phyloP scores from a whole-genome alignment of 2,329 filamentous ascomycete species.

The Akanthomyces uredinophilus region DNA sequence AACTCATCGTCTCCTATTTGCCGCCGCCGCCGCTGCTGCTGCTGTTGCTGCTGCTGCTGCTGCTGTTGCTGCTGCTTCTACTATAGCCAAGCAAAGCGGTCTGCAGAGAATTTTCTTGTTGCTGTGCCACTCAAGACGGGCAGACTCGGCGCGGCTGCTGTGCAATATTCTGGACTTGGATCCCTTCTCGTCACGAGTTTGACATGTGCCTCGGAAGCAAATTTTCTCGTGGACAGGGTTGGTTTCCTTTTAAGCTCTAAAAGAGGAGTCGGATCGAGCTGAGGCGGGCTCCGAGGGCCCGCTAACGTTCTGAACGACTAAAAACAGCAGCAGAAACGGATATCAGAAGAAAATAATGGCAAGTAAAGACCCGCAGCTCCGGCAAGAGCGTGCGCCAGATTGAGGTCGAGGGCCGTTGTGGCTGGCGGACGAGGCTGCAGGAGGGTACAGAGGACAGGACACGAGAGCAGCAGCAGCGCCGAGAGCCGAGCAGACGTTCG shows the following conservation, averaged over 20 bases:
- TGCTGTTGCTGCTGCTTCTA: no score
- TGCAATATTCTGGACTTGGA: neutral
- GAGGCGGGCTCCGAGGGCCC: neutral
- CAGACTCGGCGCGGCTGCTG: neutral
- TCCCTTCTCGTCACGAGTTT: neutral
- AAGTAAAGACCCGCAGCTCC: neutral
- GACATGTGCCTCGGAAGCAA: conserved; percentile 1
- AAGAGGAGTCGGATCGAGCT: neutral
- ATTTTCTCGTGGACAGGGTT: neutral
- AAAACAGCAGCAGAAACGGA: neutral
- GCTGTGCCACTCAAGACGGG: neutral
- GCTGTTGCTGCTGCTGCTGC: no score
- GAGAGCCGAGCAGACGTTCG: neutral
- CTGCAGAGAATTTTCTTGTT: neutral
- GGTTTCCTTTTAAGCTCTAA: neutral
- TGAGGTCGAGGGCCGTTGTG: neutral
- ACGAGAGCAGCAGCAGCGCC: neutral
- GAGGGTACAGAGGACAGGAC: neutral
- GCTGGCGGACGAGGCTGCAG: neutral
- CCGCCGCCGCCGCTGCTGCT: no score
- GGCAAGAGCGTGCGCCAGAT: neutral
- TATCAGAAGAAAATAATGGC: neutral
- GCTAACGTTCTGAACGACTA: neutral
- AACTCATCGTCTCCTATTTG: neutral
- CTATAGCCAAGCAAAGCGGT: neutral